A percentile compares a stretch with the other conserved stretches of the same genome.
Evolutionary conservation across 2,329 filamentous ascomycete species (phyloP).

Genomic region (Metarhizium anisopliae): DNA sequence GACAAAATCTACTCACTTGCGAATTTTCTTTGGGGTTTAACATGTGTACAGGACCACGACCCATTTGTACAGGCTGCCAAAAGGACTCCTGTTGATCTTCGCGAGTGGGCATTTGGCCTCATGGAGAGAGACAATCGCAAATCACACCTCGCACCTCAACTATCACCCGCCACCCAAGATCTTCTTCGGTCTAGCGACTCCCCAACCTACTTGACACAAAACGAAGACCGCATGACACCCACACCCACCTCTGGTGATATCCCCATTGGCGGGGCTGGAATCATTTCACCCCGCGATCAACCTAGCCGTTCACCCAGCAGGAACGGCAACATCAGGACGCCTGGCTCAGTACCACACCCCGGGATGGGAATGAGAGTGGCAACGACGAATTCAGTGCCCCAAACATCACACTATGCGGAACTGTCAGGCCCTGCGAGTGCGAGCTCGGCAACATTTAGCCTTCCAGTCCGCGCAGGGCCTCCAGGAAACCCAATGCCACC

Average conservation of each 20-base stretch:
- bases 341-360: slow-evolving; percentile 36
- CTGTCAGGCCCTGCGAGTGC: slow-evolving; percentile 31
- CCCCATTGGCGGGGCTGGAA: slow-evolving; percentile 49
- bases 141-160: slow-evolving; percentile 76
- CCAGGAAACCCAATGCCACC: slow-evolving; percentile 50
- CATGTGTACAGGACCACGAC: slow-evolving; percentile 64
- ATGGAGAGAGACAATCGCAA: slow-evolving; percentile 95
- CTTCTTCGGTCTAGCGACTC: slow-evolving; percentile 59
- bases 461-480: slow-evolving; percentile 57
- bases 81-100: slow-evolving; percentile 86
- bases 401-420: slow-evolving; percentile 30
- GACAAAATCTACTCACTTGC: background rate
- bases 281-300: slow-evolving; percentile 45
- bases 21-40: slow-evolving; percentile 1
- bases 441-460: slow-evolving; percentile 43
- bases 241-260: slow-evolving; percentile 68
- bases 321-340: slow-evolving; percentile 31
- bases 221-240: slow-evolving; percentile 36
- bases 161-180: slow-evolving; percentile 70
- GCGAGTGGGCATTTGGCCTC: slow-evolving; percentile 87
- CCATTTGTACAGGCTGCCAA: slow-evolving; percentile 94
- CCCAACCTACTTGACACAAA: slow-evolving; percentile 34
- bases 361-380: slow-evolving; percentile 43
- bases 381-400: slow-evolving; percentile 45
- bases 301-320: slow-evolving; percentile 44